A percentile compares a stretch with the other conserved stretches of the same genome.
Evolutionary conservation across 768 basidiomycete species (phyloP).

Genomic region (Lactarius pseudohatsudake): DNA sequence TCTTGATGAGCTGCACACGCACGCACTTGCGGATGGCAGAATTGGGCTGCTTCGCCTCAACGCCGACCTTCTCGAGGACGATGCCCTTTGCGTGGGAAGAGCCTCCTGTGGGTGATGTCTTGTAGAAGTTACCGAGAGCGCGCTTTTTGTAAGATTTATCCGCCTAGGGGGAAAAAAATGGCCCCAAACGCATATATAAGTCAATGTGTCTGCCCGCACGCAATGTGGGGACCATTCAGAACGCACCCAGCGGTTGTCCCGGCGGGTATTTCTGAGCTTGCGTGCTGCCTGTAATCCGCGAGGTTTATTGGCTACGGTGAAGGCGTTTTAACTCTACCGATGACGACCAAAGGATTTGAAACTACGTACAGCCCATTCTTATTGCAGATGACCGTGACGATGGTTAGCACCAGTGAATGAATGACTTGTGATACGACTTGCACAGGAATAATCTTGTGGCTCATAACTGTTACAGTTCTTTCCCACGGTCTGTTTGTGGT

Average conservation of each 20-base stretch:
- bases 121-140: conserved; percentile 98
- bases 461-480: conserved; percentile 44
- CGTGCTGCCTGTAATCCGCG: conserved; percentile 98
- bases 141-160: conserved; percentile 99
- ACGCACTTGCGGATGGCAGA: conserved; percentile 99
- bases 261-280: conserved; percentile 92
- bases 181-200: not conserved
- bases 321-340: not conserved
- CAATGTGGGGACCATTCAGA: conserved; percentile 3
- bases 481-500: conserved; percentile 31
- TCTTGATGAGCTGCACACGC: conserved; percentile 99
- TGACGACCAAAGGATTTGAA: conserved; percentile 14
- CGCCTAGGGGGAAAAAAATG: conserved; percentile 52
- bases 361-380: conserved; percentile 83
- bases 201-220: not conserved
- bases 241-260: conserved; percentile 95
- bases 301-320: conserved; percentile 86
- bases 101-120: conserved; percentile 98
- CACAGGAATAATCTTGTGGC: conserved; percentile 10
- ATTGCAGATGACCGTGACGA: conserved; percentile 53
- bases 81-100: conserved; percentile 99
- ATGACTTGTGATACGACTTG: too few species aligned
- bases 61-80: conserved; percentile 99
- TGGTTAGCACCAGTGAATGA: conserved; percentile 25
- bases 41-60: conserved; percentile 99